These are phyloP conservation scores for Phylloporus rhodoxanthus DNA, from an alignment of 768 basidiomycete species.

Conservation along the genomic window DNA sequence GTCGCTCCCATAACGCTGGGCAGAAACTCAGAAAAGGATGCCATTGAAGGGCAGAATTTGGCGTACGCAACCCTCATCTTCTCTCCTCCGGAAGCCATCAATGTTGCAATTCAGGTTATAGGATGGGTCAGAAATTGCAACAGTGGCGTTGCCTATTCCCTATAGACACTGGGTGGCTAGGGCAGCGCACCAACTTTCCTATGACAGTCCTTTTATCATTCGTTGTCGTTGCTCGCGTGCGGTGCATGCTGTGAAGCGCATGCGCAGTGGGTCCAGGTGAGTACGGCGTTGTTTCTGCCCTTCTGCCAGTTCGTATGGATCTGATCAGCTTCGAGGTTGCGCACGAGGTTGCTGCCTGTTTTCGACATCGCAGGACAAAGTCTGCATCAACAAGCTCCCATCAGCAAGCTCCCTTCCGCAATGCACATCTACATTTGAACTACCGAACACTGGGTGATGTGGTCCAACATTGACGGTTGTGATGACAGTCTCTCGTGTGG, in stretches of 20 bases:
- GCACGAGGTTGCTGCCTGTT: slow-evolving; percentile 11
- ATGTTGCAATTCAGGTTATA: not conserved
- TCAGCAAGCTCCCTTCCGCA: not conserved
- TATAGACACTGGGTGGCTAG: not conserved
- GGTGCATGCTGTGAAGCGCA: not conserved
- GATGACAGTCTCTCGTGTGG: not conserved
- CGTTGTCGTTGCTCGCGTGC: not conserved
- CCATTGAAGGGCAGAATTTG: not conserved
- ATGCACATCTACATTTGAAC: not conserved
- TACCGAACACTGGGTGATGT: not conserved
- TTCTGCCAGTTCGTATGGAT: not conserved
- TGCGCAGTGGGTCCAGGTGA: not conserved
- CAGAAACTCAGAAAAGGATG: slow-evolving; percentile 1
- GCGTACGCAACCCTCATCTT: slow-evolving; percentile 20
- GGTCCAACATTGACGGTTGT: not conserved
- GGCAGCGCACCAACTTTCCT: not conserved
- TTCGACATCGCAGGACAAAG: not conserved
- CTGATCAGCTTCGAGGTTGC: slow-evolving; percentile 8
- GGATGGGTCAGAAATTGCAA: not conserved
- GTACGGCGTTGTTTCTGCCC: not conserved
- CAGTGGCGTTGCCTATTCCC: not conserved
- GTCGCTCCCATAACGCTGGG: slow-evolving; percentile 22
- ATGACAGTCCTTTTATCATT: slow-evolving; percentile 3
- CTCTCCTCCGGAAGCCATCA: slow-evolving; percentile 9
- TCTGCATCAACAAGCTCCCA: not conserved